Evolutionary conservation across 768 basidiomycete species (phyloP).

Genomic region (Collybia sp.): DNA sequence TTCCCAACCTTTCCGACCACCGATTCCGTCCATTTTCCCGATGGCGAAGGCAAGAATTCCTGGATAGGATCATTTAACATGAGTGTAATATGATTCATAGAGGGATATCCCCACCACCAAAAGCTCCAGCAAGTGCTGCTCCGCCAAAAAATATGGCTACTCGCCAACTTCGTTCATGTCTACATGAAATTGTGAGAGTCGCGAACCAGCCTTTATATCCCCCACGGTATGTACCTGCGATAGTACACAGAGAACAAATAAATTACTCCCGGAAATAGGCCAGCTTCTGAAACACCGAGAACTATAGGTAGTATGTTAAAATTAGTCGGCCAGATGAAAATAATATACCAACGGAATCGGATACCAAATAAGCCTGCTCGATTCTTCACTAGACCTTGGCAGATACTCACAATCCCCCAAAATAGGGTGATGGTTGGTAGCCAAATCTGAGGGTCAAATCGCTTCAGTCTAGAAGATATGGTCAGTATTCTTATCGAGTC

Average conservation of each 20-base stretch:
- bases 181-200: slow-evolving; percentile 11
- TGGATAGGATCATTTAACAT: slow-evolving; percentile 9
- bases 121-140: slow-evolving; percentile 58
- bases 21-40: slow-evolving; percentile 56
- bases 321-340: neutral
- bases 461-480: slow-evolving; percentile 40
- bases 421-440: slow-evolving; percentile 52
- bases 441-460: slow-evolving; percentile 57
- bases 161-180: slow-evolving; percentile 55
- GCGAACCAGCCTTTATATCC: neutral
- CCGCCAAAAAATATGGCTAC: slow-evolving; percentile 62
- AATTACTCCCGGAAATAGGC: slow-evolving; percentile 53
- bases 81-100: neutral
- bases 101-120: slow-evolving; percentile 39
- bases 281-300: slow-evolving; percentile 56
- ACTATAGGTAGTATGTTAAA: slow-evolving; percentile 24
- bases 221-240: slow-evolving; percentile 24
- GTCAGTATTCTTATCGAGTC: neutral
- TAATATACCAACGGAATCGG: slow-evolving; percentile 39
- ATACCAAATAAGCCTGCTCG: slow-evolving; percentile 51
- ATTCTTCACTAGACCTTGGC: slow-evolving; percentile 51
- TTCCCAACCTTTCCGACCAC: slow-evolving; percentile 57
- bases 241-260: slow-evolving; percentile 61
- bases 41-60: slow-evolving; percentile 57
- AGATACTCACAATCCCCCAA: slow-evolving; percentile 53